Percentiles rank a stretch among this genome's conserved stretches.
Evolutionary conservation across 257 asterid species (phyloP).

Genomic region (Rubia yunnanensis): DNA sequence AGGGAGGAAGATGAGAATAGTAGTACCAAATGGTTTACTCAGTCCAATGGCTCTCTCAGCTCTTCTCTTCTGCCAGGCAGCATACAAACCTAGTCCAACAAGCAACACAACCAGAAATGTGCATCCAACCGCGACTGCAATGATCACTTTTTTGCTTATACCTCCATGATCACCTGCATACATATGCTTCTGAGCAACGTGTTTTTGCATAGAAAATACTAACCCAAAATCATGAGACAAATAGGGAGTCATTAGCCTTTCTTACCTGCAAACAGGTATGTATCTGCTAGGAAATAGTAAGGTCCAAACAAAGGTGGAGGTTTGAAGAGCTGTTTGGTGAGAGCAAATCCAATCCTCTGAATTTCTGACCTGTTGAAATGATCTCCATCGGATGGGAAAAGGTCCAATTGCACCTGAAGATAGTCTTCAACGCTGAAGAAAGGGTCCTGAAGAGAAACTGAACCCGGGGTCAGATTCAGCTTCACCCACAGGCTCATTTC

Average conservation of each 20-base stretch:
- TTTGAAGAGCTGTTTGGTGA: slow-evolving; percentile 87
- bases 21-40: slow-evolving; percentile 81
- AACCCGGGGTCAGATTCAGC: slow-evolving; percentile 69
- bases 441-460: slow-evolving; percentile 67
- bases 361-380: slow-evolving; percentile 65
- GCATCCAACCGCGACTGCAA: slow-evolving; percentile 67
- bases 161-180: slow-evolving; percentile 41
- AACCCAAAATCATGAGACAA: background rate
- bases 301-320: slow-evolving; percentile 93
- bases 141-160: slow-evolving; percentile 41
- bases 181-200: background rate
- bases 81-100: slow-evolving; percentile 55
- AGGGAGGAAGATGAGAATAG: background rate
- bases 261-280: slow-evolving; percentile 62
- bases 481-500: slow-evolving; percentile 92
- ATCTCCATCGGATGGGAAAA: slow-evolving; percentile 59
- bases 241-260: background rate
- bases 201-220: background rate
- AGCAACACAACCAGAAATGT: slow-evolving; percentile 51
- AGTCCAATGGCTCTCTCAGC: slow-evolving; percentile 82
- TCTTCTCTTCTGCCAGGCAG: slow-evolving; percentile 62
- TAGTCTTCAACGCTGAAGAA: slow-evolving; percentile 81
- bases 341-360: slow-evolving; percentile 65
- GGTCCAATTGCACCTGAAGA: slow-evolving; percentile 72
- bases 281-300: slow-evolving; percentile 68